These are phyloP conservation scores for Grigorovia humatica DNA, from an alignment of 805 yeast species.

Conservation along the genomic window DNA sequence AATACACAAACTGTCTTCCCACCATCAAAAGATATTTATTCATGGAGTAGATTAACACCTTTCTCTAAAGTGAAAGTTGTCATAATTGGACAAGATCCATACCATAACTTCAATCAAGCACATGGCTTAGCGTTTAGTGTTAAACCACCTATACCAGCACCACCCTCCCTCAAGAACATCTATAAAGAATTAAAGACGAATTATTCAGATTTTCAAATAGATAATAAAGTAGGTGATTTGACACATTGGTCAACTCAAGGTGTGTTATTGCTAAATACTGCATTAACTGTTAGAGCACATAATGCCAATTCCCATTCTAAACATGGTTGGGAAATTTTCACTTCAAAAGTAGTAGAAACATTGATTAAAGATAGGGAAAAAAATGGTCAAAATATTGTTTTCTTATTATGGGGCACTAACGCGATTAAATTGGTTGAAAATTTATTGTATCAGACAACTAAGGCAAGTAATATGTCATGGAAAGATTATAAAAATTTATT, in stretches of 20 bases:
- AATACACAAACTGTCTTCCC: conserved; percentile 59
- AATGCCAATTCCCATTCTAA: conserved; percentile 87
- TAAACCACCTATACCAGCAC: conserved; percentile 71
- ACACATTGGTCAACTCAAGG: conserved; percentile 83
- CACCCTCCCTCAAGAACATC: conserved; percentile 80
- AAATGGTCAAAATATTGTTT: conserved; percentile 45
- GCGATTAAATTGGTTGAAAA: conserved; percentile 52
- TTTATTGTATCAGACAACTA: conserved; percentile 20
- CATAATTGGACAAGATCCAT: conserved; percentile 92
- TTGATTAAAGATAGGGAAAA: conserved; percentile 41
- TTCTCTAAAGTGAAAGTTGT: conserved; percentile 62
- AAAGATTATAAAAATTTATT: conserved; percentile 27
- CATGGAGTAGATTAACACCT: conserved; percentile 87
- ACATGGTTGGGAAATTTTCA: conserved; percentile 87
- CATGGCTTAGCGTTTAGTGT: conserved; percentile 96
- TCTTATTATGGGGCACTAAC: conserved; percentile 76
- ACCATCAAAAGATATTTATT: conserved; percentile 62
- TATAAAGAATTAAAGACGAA: conserved; percentile 68
- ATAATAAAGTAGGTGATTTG: conserved; percentile 45
- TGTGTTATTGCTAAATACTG: conserved; percentile 76
- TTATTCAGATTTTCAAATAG: conserved; percentile 56
- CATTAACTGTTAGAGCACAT: conserved; percentile 86
- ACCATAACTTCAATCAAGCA: conserved; percentile 86
- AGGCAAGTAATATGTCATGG: conserved; percentile 1
- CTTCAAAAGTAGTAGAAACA: conserved; percentile 53